These are phyloP conservation scores for Mortierella sp. DNA, from an alignment of 371 early-diverging fungal genomes.

Conservation along the genomic window DNA sequence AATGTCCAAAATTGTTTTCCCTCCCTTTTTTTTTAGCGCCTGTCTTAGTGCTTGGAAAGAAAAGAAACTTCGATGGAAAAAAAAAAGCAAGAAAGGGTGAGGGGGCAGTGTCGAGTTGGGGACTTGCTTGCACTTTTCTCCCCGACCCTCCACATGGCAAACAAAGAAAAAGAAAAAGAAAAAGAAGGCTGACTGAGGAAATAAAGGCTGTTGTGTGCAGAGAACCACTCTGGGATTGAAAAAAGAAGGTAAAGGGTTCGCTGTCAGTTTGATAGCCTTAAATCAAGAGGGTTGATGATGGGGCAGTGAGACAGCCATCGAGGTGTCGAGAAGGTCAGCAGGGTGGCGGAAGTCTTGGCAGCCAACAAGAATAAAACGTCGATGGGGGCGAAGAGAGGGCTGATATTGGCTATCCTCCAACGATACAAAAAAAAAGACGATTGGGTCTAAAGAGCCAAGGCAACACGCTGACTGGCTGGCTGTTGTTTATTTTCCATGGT, in stretches of 20 bases:
- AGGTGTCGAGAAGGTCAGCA: neutral
- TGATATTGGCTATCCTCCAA: neutral
- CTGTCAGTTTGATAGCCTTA: neutral
- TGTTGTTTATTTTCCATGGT: neutral
- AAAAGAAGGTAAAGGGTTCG: neutral
- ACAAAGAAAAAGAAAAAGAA: neutral
- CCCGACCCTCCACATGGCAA: neutral
- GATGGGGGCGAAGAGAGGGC: neutral
- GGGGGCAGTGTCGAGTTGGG: neutral
- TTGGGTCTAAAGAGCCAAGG: neutral
- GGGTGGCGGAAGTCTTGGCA: constrained; percentile 7
- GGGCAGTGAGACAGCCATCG: neutral
- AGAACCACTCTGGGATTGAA: neutral
- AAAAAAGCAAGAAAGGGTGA: neutral
- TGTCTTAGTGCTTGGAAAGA: neutral
- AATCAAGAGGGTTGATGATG: neutral
- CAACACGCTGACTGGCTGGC: too few relatives aligned
- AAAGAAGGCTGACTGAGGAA: neutral
- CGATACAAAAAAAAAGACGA: neutral
- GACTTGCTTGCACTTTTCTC: neutral
- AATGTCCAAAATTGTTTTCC: constrained; percentile 1
- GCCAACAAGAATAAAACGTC: neutral
- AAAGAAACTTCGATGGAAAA: neutral
- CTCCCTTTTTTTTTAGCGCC: neutral
- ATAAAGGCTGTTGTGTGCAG: neutral